These are phyloP conservation scores for Entophlyctis luteolus DNA, from an alignment of 192 early-diverging fungal species.

Conservation along the genomic window DNA sequence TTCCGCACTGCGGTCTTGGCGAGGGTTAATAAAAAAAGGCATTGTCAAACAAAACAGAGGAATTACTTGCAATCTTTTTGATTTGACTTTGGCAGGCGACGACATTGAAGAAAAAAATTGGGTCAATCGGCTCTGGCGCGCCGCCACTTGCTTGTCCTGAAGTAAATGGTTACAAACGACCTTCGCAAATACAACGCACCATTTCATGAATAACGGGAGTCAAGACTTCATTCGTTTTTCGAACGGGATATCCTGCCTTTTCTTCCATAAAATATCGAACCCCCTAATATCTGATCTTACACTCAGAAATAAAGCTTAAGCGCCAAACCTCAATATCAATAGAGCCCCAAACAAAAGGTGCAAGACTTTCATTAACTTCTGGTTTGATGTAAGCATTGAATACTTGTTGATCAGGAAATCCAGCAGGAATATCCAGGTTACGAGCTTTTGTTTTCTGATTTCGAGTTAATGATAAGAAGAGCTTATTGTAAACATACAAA, in stretches of 20 bases:
- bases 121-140: constrained; percentile 31
- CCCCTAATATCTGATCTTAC: constrained; percentile 40
- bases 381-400: constrained; percentile 78
- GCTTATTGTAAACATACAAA: neutral
- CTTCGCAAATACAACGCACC: constrained; percentile 1
- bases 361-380: constrained; percentile 59
- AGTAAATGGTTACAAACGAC: neutral
- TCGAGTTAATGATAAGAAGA: neutral
- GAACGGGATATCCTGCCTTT: constrained; percentile 59
- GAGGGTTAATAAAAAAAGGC: too few species aligned
- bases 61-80: constrained; percentile 6
- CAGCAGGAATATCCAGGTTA: constrained; percentile 62
- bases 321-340: constrained; percentile 48
- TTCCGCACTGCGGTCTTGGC: too few species aligned
- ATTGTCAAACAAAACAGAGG: neutral
- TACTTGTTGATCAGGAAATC: constrained; percentile 78
- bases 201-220: constrained; percentile 64
- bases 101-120: constrained; percentile 26
- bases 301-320: neutral
- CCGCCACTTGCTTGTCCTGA: constrained; percentile 7
- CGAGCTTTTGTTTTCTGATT: constrained; percentile 41
- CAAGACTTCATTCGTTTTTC: constrained; percentile 63
- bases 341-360: constrained; percentile 66
- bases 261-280: constrained; percentile 61
- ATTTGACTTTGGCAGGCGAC: constrained; percentile 1